Conservation (phyloP, 345 rosid genomes). For the Barbarea vulgaris region DNA sequence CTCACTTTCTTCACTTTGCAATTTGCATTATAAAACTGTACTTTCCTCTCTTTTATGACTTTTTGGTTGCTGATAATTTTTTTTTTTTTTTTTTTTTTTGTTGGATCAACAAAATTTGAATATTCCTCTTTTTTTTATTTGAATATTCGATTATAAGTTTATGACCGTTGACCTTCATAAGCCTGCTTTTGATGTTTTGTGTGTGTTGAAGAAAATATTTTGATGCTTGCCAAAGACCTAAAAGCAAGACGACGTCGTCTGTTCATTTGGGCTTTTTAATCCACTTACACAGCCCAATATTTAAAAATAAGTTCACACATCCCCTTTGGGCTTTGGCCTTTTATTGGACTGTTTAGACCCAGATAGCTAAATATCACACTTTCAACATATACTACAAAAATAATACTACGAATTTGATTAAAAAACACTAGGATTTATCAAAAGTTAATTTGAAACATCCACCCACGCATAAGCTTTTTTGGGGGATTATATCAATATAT, state of each 20-base stretch:
- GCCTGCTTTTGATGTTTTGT: background rate
- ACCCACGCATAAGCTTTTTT: background rate
- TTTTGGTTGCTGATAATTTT: background rate
- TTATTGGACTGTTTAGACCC: background rate
- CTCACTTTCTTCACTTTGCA: conserved; percentile 9
- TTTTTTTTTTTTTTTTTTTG: no score
- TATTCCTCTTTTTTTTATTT: no score
- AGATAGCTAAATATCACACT: background rate
- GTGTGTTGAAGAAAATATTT: no score
- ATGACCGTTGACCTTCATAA: background rate
- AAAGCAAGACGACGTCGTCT: background rate
- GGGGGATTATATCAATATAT: background rate
- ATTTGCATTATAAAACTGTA: background rate
- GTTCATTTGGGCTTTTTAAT: background rate
- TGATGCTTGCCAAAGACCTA: no score
- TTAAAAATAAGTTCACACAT: background rate
- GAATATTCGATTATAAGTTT: background rate
- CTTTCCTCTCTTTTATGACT: background rate
- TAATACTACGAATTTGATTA: background rate
- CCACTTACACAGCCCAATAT: background rate
- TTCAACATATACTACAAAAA: background rate
- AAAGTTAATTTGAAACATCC: background rate
- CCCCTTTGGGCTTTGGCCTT: background rate
- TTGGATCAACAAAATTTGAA: background rate
- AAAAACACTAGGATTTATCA: background rate